A percentile compares a stretch with the other conserved stretches of the same genome.
Conservation (phyloP, 148 eudicot genomes). For the Vaccinium macrocarpon region DNA sequence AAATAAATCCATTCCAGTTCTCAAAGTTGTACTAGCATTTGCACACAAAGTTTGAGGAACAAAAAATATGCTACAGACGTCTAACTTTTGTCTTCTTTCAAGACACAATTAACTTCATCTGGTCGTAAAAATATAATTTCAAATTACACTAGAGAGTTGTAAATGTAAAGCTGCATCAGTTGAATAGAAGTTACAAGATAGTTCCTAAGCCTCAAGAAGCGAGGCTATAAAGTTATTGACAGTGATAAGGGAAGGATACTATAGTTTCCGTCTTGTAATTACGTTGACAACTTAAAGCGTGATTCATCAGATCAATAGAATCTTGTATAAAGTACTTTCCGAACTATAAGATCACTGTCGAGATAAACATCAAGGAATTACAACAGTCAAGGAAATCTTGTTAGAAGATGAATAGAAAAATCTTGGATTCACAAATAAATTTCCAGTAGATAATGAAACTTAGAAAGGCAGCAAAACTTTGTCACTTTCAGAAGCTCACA, state of each 20-base stretch:
- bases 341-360: neutral
- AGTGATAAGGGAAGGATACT: neutral
- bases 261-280: neutral
- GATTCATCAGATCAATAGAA: neutral
- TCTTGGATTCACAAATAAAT: neutral
- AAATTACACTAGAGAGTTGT: neutral
- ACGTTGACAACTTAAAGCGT: neutral
- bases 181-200: neutral
- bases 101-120: neutral
- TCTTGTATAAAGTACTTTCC: neutral
- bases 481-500: neutral
- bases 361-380: neutral
- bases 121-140: neutral
- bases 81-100: neutral
- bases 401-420: too few species aligned
- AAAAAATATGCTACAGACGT: neutral
- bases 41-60: neutral
- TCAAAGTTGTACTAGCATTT: neutral
- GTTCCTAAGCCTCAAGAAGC: neutral
- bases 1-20: neutral
- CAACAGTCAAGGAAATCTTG: neutral
- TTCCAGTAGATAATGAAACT: neutral
- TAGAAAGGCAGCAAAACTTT: neutral
- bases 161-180: too few species aligned
- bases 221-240: neutral